Base-by-base conservation (phyloP, 2,329 filamentous ascomycete genomes). In the Conoideocrella luteorostrata region DNA sequence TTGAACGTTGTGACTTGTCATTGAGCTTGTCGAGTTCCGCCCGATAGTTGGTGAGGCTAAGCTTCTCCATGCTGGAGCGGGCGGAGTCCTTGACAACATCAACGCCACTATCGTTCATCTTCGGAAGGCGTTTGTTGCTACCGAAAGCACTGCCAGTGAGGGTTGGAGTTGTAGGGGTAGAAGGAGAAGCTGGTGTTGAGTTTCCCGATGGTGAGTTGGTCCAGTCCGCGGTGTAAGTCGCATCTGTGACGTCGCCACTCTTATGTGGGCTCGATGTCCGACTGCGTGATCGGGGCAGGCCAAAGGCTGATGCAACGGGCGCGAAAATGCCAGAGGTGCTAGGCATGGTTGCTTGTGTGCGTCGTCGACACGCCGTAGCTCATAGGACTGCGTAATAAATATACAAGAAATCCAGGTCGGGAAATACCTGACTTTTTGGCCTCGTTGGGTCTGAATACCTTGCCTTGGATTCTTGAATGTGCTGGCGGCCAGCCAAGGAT, bases 231-330 rank as follows among this genome's bases (percentile, higher is more conserved):
- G 39, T 46, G 45, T 37, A 47, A 41, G 17, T 53, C 26, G 30
- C 47, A 41, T 48, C 45, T 29, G 43, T 49, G 23, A 49, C 45
- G 40, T 47, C 46, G 45, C 51, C 48, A 28, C 38, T 38, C n/a
- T 40, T 53, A 9, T 45, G 15, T 2, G 41, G 38, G 21, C 44
- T 48, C 37, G 46, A 42, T 22, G 36, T 44, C 34, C 46, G 52
- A 50, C 54, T 55, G 47, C 53, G 55, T 6, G 56, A 54, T 24
- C 58, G 45, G 17, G 59, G 52, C 23, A 63, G 46, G 44, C 62
- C 61, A 51, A 65, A 64, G 38, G 62, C 63, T 23, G 61, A 64
- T 40, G 56, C 52, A 30, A 62, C 51, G 34, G 61, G 60, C 48
- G 53, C 58, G 20, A 60, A 42, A 41, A 60, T 56, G 30, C 53